Percentiles rank a stretch among this genome's conserved stretches.
phyloP scores from a whole-genome alignment of 2,329 filamentous ascomycete species.

The Pyrenophora graminea region DNA sequence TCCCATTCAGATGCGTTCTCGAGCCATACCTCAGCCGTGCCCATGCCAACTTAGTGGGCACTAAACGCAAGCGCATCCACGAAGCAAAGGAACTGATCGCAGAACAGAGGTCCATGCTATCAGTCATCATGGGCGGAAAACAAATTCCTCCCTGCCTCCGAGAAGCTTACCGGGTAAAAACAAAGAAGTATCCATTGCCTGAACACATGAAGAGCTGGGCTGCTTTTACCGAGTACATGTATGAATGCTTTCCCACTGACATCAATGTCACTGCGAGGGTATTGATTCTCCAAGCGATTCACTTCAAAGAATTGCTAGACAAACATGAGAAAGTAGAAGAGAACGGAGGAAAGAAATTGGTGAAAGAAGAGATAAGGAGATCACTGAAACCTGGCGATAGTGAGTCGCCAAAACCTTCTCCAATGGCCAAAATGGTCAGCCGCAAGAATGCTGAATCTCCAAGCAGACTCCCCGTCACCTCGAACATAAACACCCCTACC shows the following conservation, averaged over 20 bases:
- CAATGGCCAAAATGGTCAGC: no score
- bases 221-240: background rate
- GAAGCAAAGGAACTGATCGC: constrained; percentile 6
- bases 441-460: no score
- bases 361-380: background rate
- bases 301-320: constrained; percentile 8
- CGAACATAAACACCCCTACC: no score
- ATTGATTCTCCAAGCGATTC: constrained; percentile 11
- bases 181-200: background rate
- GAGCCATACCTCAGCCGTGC: background rate
- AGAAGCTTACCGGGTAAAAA: background rate
- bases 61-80: background rate
- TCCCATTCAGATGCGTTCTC: background rate
- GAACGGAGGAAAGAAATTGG: background rate
- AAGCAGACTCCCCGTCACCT: no score
- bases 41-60: background rate
- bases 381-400: background rate
- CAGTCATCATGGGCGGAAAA: constrained; percentile 9
- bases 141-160: constrained; percentile 5
- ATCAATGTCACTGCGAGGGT: background rate
- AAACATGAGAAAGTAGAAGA: background rate
- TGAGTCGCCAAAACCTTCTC: background rate
- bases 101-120: background rate
- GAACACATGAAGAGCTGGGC: background rate
- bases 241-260: background rate